Base-by-base conservation (phyloP, 257 asterid genomes). In the Jacaranda copaia region DNA sequence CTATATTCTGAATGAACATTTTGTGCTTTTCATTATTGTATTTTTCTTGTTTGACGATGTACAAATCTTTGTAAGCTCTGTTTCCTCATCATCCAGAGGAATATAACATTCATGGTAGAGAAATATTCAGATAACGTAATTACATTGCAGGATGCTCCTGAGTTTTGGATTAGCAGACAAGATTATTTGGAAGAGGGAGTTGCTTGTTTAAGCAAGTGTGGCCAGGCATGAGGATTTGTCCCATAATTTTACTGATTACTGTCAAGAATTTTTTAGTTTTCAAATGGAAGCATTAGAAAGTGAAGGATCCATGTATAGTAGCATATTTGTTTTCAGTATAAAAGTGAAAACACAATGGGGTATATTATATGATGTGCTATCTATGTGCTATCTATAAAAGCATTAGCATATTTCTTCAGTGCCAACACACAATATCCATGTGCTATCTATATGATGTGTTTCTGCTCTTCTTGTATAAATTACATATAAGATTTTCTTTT, bases 181-280 rank as follows among this genome's bases (percentile, higher is more conserved):
- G 99, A 93, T 87, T 96, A 96, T 90, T 75, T 96, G 90, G 99
- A 96, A 82, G 97, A 93, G 82, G 99, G 99, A 75, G 83, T 89
- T 82, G 92, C 83, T 74, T 96, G 98, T 83, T 84, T 96, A 78
- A 93, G 97, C 92, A 96, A 96, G 88, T 93, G 98, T 56, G 98
- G 97, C 43, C 96, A 87, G 75, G 92, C 88, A 42, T 95, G 87
- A 90, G 69, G 52, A 46, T 70, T 62, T 46, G 19, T 20, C 25
- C 70, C 35, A 14, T 60, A 70, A 57, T 9, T 66, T 57, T 48
- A 8, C 32, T 6, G 46, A 16, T 38, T 52, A 20, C 40, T 9
- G 45, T 53, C 8, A 7, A 12, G 8, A 9, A 49, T 70, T 52
- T 70, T 52, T 64, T 16, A 12, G 4, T 48, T 64, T 49, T 35